Percentiles rank a stretch among this genome's conserved stretches.
phyloP scores from a whole-genome alignment of 495 filamentous ascomycete genomes.

The Podospora tetraspora region DNA sequence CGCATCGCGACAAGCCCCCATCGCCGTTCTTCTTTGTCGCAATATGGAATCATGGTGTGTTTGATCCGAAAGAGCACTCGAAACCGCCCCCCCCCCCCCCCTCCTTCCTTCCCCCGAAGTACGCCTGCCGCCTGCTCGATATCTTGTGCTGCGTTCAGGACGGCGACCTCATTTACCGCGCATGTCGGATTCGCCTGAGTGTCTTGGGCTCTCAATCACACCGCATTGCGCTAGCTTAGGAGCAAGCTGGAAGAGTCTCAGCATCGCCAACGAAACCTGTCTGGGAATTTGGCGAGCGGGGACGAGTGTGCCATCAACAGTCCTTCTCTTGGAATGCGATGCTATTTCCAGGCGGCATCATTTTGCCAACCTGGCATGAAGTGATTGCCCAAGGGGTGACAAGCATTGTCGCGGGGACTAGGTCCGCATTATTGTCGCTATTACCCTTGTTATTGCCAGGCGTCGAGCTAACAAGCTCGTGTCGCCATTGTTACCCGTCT shows the following conservation, averaged over 20 bases:
- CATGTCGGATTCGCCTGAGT: not conserved
- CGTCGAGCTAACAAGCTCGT: not conserved
- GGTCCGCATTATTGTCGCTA: not conserved
- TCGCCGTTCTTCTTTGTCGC: not conserved
- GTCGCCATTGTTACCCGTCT: constrained; percentile 7
- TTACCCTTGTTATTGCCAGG: not conserved
- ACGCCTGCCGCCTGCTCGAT: not conserved
- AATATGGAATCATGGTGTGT: not conserved
- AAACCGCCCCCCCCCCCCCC: not conserved
- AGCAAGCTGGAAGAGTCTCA: not conserved
- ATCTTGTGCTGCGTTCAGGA: not conserved
- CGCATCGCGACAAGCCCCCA: not conserved
- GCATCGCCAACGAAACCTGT: not conserved
- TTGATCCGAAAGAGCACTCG: not conserved
- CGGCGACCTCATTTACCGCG: not conserved
- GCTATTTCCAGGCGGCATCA: not conserved
- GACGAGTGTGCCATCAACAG: not conserved
- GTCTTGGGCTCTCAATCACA: not conserved
- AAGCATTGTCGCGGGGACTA: constrained; percentile 8
- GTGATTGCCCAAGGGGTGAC: constrained; percentile 1
- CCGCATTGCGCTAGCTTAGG: not conserved
- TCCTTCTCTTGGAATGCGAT: not conserved
- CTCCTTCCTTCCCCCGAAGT: not conserved
- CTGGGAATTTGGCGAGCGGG: not conserved
- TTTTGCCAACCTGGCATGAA: constrained; percentile 3